Percentiles rank a stretch among this genome's conserved stretches.
Evolutionary conservation across 73 alveolate species (phyloP).

Genomic region (Paraurostyla sp.): DNA sequence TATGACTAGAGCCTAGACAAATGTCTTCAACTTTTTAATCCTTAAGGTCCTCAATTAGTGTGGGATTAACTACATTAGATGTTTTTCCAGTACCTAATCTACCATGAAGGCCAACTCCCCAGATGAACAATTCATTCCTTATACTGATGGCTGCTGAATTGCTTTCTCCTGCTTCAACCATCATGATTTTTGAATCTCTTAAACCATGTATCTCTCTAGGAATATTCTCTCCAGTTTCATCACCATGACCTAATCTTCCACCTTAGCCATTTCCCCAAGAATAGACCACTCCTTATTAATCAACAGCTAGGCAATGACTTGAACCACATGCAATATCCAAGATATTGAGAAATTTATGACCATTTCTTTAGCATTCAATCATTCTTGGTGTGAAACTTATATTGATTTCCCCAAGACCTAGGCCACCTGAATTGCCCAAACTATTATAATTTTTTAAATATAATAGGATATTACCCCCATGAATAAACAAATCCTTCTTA

Average conservation of each 20-base stretch:
- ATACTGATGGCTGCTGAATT: conserved; percentile 69
- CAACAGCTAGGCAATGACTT: conserved; percentile 85
- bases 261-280: conserved; percentile 96
- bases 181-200: conserved; percentile 47
- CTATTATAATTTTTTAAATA: background rate
- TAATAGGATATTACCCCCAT: conserved; percentile 78
- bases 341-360: conserved; percentile 65
- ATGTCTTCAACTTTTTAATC: conserved; percentile 53
- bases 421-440: conserved; percentile 88
- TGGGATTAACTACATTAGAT: conserved; percentile 45
- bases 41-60: conserved; percentile 59
- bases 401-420: conserved; percentile 78
- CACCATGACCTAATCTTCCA: conserved; percentile 90
- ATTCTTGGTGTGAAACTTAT: conserved; percentile 30
- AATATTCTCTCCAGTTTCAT: conserved; percentile 72
- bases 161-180: conserved; percentile 67
- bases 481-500: conserved; percentile 82
- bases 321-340: conserved; percentile 93
- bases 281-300: conserved; percentile 78
- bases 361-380: conserved; percentile 53
- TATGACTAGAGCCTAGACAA: conserved; percentile 68
- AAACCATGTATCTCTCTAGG: conserved; percentile 64
- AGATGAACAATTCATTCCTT: conserved; percentile 64
- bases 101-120: conserved; percentile 87
- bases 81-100: conserved; percentile 80